A percentile compares a stretch with the other conserved stretches of the same genome.
Conservation (phyloP, 352 stramenopile species). For the Phytophthora syringae region DNA sequence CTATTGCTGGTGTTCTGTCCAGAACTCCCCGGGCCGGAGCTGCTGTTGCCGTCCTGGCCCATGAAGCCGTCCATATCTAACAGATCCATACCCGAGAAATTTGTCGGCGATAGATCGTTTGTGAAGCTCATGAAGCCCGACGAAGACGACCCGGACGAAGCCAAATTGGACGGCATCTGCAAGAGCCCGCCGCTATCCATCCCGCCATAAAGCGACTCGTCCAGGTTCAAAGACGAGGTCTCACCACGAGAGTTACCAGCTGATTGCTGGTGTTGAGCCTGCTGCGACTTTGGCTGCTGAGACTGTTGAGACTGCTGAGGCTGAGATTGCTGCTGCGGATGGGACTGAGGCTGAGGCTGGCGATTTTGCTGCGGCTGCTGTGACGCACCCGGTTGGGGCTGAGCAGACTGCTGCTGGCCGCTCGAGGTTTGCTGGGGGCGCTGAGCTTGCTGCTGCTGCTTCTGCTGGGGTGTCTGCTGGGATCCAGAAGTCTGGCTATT, state of each 20-base stretch:
- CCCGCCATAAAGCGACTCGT: conserved; percentile 64
- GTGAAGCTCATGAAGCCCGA: conserved; percentile 67
- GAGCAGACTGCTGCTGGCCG: conserved; percentile 23
- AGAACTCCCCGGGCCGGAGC: conserved; percentile 21
- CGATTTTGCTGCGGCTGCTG: conserved; percentile 21
- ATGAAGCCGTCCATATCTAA: conserved; percentile 78
- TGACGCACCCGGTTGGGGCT: conserved; percentile 26
- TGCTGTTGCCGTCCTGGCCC: conserved; percentile 36
- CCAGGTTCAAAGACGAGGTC: conserved; percentile 56
- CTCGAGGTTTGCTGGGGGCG: conserved; percentile 33
- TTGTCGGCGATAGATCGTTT: conserved; percentile 69
- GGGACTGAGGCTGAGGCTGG: too few species aligned
- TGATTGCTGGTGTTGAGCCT: conserved; percentile 18
- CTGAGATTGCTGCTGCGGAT: conserved; percentile 17
- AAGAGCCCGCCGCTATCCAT: conserved; percentile 62
- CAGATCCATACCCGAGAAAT: conserved; percentile 71
- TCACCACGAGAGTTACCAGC: conserved; percentile 39
- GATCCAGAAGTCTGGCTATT: conserved; percentile 18
- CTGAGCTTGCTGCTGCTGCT: conserved; percentile 47
- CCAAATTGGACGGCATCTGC: conserved; percentile 65
- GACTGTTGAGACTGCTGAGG: conserved; percentile 26
- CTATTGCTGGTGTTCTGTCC: conserved; percentile 36
- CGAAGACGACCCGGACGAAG: conserved; percentile 32
- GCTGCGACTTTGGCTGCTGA: conserved; percentile 28
- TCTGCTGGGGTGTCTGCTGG: conserved; percentile 33